phyloP scores from a whole-genome alignment of 805 yeast species.

The Ogataea methanolica region DNA sequence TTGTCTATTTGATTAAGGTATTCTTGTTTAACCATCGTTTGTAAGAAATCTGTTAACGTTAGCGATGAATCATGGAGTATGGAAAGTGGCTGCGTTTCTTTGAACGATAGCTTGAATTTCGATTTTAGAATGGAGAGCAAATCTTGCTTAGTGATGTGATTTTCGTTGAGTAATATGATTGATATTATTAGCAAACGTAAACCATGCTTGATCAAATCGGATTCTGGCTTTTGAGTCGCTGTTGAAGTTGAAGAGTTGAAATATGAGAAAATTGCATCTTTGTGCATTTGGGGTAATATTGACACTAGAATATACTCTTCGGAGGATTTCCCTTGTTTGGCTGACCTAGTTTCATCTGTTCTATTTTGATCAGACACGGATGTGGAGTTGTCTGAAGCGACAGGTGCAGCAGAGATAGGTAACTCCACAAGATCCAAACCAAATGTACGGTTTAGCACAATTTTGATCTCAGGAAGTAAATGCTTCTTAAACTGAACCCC shows the following conservation, averaged over 20 bases:
- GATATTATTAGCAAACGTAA: conserved; percentile 23
- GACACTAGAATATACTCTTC: conserved; percentile 25
- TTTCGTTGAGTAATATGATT: conserved; percentile 23
- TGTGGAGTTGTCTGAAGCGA: no score
- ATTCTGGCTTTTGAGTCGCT: conserved; percentile 22
- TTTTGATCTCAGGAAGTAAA: conserved; percentile 16
- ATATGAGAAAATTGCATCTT: conserved; percentile 19
- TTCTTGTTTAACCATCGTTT: conserved; percentile 23
- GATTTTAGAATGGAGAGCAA: conserved; percentile 18
- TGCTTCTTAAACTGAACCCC: conserved; percentile 25
- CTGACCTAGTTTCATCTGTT: neutral
- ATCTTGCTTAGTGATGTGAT: conserved; percentile 25
- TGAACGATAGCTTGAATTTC: conserved; percentile 19
- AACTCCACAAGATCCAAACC: conserved; percentile 25
- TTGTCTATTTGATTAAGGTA: conserved; percentile 21
- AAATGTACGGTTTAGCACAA: conserved; percentile 14
- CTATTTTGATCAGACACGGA: neutral
- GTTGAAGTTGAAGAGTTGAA: conserved; percentile 9
- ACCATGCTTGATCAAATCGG: conserved; percentile 22
- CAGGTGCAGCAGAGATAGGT: conserved; percentile 8
- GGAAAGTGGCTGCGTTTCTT: conserved; percentile 17
- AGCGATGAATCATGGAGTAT: conserved; percentile 11
- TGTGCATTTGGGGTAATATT: conserved; percentile 15
- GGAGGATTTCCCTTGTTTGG: neutral
- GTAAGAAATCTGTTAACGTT: conserved; percentile 20